phyloP scores from a whole-genome alignment of 805 yeast genomes.

The Sungouiozyma intestinalis region DNA sequence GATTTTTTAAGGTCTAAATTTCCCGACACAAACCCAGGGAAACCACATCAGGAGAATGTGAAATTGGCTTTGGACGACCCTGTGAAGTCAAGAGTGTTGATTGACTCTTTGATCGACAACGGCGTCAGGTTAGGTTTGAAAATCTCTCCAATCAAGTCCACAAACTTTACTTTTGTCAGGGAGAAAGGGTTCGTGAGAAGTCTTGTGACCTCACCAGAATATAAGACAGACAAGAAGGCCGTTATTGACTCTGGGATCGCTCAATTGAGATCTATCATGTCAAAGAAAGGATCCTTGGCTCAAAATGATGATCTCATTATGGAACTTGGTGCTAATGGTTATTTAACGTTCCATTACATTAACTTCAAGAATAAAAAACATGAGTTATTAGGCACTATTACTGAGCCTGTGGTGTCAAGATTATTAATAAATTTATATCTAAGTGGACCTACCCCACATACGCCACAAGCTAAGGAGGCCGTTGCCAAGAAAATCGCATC shows the following conservation, averaged over 20 bases:
- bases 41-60: constrained; percentile 34
- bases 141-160: constrained; percentile 78
- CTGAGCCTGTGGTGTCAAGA: constrained; percentile 51
- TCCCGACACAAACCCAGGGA: constrained; percentile 26
- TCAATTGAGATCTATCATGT: constrained; percentile 53
- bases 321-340: constrained; percentile 41
- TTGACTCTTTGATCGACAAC: constrained; percentile 46
- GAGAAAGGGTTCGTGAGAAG: constrained; percentile 78
- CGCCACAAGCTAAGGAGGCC: constrained; percentile 20
- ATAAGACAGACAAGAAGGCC: constrained; percentile 37
- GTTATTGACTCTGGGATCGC: constrained; percentile 52
- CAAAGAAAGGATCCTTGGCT: constrained; percentile 59
- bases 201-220: constrained; percentile 53
- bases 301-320: constrained; percentile 60
- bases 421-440: constrained; percentile 69
- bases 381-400: constrained; percentile 45
- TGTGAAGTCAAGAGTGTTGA: constrained; percentile 39
- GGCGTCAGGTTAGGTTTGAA: constrained; percentile 59
- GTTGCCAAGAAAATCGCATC: constrained; percentile 14
- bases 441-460: constrained; percentile 39
- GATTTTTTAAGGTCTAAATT: constrained; percentile 31
- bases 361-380: constrained; percentile 30
- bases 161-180: constrained; percentile 80
- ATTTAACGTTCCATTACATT: constrained; percentile 35
- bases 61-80: constrained; percentile 40